These are phyloP conservation scores for Cyclotella choctawhatcheeana DNA, from an alignment of 108 stramenopile species.

Conservation along the genomic window DNA sequence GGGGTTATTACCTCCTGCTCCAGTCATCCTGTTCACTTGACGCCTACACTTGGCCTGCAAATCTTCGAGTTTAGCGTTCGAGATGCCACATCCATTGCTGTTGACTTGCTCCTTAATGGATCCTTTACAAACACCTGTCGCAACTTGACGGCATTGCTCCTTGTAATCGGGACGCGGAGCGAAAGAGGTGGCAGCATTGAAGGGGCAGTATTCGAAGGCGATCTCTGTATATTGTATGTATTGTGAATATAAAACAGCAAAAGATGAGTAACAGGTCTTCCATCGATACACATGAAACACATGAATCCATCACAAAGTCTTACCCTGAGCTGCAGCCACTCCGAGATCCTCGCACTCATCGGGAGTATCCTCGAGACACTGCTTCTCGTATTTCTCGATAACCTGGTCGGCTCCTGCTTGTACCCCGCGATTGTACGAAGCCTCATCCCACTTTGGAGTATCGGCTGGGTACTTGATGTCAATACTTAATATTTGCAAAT, in stretches of 20 bases:
- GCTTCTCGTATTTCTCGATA: slow-evolving; percentile 1
- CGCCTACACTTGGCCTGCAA: not conserved
- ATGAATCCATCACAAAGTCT: not conserved
- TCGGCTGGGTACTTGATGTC: not conserved
- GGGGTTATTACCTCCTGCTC: no score
- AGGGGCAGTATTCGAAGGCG: not conserved
- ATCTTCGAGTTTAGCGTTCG: not conserved
- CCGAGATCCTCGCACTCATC: slow-evolving; percentile 2
- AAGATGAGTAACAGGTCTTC: not conserved
- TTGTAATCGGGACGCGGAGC: not conserved
- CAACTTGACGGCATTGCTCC: not conserved
- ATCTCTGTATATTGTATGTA: no score
- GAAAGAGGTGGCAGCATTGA: not conserved
- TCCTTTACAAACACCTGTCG: not conserved
- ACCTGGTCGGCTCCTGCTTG: not conserved
- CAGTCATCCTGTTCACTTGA: not conserved
- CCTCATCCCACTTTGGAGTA: no score
- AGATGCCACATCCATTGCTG: not conserved
- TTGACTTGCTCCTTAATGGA: not conserved
- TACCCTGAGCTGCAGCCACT: not conserved
- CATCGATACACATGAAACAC: not conserved
- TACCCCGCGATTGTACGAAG: not conserved
- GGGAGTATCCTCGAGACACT: not conserved
- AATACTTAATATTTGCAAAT: no score
- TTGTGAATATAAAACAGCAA: not conserved